phyloP scores from a whole-genome alignment of 768 basidiomycete species.

The Termitomyces sp. region DNA sequence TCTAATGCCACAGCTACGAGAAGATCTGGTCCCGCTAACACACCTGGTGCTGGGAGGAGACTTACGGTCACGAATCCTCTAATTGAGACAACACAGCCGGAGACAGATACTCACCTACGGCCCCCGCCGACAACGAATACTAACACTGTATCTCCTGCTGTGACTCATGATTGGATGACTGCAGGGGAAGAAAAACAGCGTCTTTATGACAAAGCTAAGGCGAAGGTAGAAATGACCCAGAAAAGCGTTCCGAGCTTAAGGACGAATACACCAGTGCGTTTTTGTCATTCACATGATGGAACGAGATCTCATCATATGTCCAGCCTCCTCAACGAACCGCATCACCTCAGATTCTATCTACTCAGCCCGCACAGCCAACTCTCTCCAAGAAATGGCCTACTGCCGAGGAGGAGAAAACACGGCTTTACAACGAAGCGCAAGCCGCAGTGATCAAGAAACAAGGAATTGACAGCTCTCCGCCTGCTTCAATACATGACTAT shows the following conservation, averaged over 20 bases:
- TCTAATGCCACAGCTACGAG: slow-evolving; percentile 12
- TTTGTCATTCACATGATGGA: background rate
- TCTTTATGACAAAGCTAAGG: slow-evolving; percentile 62
- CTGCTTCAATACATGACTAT: slow-evolving; percentile 23
- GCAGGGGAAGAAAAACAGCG: slow-evolving; percentile 65
- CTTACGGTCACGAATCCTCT: slow-evolving; percentile 41
- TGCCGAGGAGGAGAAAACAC: slow-evolving; percentile 74
- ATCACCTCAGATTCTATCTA: slow-evolving; percentile 12
- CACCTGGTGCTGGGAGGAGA: slow-evolving; percentile 18
- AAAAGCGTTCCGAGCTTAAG: slow-evolving; percentile 13
- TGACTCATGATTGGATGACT: slow-evolving; percentile 42
- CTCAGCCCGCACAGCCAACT: slow-evolving; percentile 19
- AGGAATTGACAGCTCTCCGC: slow-evolving; percentile 29
- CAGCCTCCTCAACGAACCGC: slow-evolving; percentile 23
- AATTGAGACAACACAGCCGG: slow-evolving; percentile 26
- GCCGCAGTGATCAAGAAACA: slow-evolving; percentile 57
- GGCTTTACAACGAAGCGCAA: slow-evolving; percentile 68
- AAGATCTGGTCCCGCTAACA: slow-evolving; percentile 25
- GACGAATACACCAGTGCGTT: slow-evolving; percentile 30
- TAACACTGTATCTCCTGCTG: slow-evolving; percentile 4
- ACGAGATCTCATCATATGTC: background rate
- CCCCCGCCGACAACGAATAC: background rate
- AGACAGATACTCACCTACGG: slow-evolving; percentile 7
- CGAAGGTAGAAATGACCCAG: slow-evolving; percentile 56
- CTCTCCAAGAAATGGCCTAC: slow-evolving; percentile 45